Percentiles rank a stretch among this genome's conserved stretches.
Conservation (phyloP, 331 rosid genomes). For the Malus hybrid region DNA sequence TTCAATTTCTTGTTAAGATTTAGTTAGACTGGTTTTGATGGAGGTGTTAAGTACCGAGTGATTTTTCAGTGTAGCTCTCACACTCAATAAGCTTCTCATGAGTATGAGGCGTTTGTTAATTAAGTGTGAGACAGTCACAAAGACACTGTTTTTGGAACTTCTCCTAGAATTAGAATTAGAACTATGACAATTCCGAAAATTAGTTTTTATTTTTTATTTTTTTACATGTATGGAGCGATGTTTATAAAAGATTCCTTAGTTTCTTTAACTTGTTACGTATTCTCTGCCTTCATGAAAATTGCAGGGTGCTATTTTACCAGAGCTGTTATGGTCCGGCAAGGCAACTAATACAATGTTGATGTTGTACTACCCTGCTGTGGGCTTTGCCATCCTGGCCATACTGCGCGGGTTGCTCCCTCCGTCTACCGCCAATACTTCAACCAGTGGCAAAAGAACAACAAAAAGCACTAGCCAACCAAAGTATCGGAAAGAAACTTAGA, state of each 20-base stretch:
- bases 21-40: too few relatives aligned
- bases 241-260: neutral
- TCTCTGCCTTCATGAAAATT: conserved; percentile 10
- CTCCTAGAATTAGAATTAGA: too few relatives aligned
- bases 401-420: conserved; percentile 50
- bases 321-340: conserved; percentile 43
- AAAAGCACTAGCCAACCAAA: neutral
- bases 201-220: too few relatives aligned
- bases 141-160: too few relatives aligned
- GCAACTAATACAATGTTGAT: conserved; percentile 52
- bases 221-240: too few relatives aligned
- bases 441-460: neutral
- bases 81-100: too few relatives aligned
- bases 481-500: neutral
- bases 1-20: too few relatives aligned
- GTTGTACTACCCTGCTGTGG: conserved; percentile 49
- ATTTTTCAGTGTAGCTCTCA: too few relatives aligned
- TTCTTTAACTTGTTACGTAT: neutral
- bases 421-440: conserved; percentile 17
- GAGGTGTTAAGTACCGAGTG: too few relatives aligned
- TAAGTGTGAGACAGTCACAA: too few relatives aligned
- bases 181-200: too few relatives aligned
- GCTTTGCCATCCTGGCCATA: conserved; percentile 43
- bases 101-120: too few relatives aligned
- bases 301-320: conserved; percentile 57